Base-by-base conservation (phyloP, 2,329 filamentous ascomycete species). In the Trichoderma simmonsii region DNA sequence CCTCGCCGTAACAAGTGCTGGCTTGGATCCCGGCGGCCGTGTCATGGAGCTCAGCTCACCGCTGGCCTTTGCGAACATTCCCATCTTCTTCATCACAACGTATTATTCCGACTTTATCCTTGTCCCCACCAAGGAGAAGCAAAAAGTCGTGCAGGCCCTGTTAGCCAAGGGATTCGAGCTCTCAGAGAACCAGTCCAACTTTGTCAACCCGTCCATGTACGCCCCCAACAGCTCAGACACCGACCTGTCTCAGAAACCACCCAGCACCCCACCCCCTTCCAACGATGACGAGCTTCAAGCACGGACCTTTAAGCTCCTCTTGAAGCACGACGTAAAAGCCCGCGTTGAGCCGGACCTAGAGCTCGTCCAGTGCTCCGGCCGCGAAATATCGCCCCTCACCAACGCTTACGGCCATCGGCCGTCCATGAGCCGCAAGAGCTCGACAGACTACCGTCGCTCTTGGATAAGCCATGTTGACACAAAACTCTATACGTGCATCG, bases 51-150 rank as follows among this genome's bases (percentile, higher is more conserved):
- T 99, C 73, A 98, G 95, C 8, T 95, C 91, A 68, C 96, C 95
- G 6, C 86, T 98, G 36, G 95, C 96, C 32, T 87, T 98, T 79
- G 95, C 95, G 64, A 93, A 94, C 76, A 96, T 98, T 67, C 93
- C 95, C 68, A 97, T 99, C 79, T 98, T 98, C 85, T 98, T 98
- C 87, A 97, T 98, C 80, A 98, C 95, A 4, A 98, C 94, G 36
- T 99, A 98, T 82, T 98, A 97, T 82, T 96, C 93, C 39, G 95
- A 99, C 83, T 98, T 97, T 82, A 97, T 99, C 77, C 87, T 98
- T 43, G 94, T 98, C 1, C 95, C 96, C 0, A 87, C 87, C 68
- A 92, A 91, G 78, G 90, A 92, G 77, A 90, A 92, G 65, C 84
- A 88, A 30, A 91, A 90, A 51, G 95, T 98, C 62, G 89, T 94